Evolutionary conservation across 164 flowering plant species (phyloP).

Genomic region (Vitis rupestris): DNA sequence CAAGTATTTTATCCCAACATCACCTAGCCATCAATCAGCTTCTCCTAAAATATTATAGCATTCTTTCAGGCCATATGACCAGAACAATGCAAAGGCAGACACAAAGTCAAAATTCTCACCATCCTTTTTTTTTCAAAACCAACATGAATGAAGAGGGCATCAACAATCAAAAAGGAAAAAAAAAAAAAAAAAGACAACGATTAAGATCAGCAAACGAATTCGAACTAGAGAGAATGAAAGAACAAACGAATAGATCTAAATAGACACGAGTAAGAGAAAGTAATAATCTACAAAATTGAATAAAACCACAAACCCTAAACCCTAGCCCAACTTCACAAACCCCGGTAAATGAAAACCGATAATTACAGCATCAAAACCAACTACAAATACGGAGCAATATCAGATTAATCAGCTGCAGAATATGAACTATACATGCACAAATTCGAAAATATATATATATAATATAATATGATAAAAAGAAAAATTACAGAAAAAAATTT

Average conservation of each 20-base stretch:
- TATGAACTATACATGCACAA: neutral
- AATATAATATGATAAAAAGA: neutral
- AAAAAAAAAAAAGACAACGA: neutral
- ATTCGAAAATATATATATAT: neutral
- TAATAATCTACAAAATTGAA: neutral
- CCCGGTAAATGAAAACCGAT: neutral
- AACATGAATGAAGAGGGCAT: neutral
- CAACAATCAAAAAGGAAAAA: neutral
- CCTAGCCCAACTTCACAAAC: constrained; percentile 11
- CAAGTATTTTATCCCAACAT: too few species aligned
- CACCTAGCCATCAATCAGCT: too few species aligned
- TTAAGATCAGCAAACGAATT: too few species aligned
- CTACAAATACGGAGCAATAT: neutral
- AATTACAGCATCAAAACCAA: neutral
- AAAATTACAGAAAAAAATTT: neutral
- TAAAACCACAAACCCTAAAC: constrained; percentile 18
- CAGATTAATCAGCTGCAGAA: neutral
- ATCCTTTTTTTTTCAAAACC: too few species aligned
- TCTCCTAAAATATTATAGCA: too few species aligned
- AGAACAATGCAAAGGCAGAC: too few species aligned
- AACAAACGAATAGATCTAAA: too few species aligned
- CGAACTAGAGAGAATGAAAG: too few species aligned
- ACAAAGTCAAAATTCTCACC: too few species aligned
- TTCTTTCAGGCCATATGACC: too few species aligned
- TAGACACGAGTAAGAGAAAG: too few species aligned